A percentile compares a stretch with the other conserved stretches of the same genome.
phyloP scores from a whole-genome alignment of 2,329 filamentous ascomycete species.

The Xylariaceae sp. region DNA sequence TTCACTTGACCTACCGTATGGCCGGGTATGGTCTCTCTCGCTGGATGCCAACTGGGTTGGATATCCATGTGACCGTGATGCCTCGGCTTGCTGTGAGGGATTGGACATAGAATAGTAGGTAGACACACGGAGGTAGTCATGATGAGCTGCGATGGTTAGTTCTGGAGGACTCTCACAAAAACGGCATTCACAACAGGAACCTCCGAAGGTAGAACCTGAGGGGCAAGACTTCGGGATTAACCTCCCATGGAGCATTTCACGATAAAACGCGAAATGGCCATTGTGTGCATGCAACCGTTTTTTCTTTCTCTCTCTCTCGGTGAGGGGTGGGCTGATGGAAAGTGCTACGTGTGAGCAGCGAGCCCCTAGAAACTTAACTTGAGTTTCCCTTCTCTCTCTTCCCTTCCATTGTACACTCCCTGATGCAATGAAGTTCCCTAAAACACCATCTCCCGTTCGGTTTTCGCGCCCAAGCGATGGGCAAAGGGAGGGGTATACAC shows the following conservation, averaged over 20 bases:
- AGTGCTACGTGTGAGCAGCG: constrained; percentile 1
- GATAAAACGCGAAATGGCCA: constrained; percentile 64
- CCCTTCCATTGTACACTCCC: constrained; percentile 4
- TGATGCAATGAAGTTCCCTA: constrained; percentile 19
- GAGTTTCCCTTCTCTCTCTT: constrained; percentile 24
- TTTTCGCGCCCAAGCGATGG: constrained; percentile 18
- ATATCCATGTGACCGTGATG: neutral
- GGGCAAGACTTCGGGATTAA: constrained; percentile 58
- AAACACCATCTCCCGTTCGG: constrained; percentile 7
- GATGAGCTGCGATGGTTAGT: too few relatives aligned
- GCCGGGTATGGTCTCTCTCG: neutral
- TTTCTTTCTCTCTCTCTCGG: constrained; percentile 31
- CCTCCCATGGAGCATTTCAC: constrained; percentile 75
- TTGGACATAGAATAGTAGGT: neutral
- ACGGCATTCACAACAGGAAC: constrained; percentile 1
- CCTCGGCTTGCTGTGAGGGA: neutral
- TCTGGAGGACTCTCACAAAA: too few relatives aligned
- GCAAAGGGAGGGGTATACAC: constrained; percentile 1
- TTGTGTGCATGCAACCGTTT: constrained; percentile 50
- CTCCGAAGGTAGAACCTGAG: constrained; percentile 5
- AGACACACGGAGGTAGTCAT: neutral
- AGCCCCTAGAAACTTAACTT: constrained; percentile 24
- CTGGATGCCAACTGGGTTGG: neutral
- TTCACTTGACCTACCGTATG: neutral
- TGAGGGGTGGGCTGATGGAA: constrained; percentile 11